Evolutionary conservation across 2,329 filamentous ascomycete species (phyloP).

Genomic region (Cercospora sesami): DNA sequence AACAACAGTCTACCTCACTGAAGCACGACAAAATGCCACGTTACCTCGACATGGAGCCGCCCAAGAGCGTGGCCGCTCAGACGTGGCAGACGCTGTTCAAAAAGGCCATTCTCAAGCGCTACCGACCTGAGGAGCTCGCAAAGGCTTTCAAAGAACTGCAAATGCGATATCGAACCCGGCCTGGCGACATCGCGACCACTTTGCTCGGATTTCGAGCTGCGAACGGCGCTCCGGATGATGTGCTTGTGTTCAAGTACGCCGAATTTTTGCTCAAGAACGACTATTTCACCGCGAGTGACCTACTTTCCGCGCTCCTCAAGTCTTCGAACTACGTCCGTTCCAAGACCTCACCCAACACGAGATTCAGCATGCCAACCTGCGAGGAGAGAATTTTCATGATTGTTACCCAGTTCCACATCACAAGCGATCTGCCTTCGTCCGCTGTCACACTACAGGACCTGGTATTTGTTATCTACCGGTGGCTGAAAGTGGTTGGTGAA

Average conservation of each 20-base stretch:
- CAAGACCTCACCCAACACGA: conserved; percentile 11
- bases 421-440: conserved; percentile 24
- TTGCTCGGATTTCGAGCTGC: conserved; percentile 31
- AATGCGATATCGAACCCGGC: conserved; percentile 7
- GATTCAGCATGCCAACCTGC: conserved; percentile 30
- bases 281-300: conserved; percentile 31
- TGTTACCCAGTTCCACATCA: conserved; percentile 32
- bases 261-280: conserved; percentile 29
- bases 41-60: conserved; percentile 20
- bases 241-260: conserved; percentile 35
- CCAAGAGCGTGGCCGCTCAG: conserved; percentile 18
- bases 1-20: neutral
- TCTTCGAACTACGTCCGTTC: conserved; percentile 26
- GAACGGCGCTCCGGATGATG: conserved; percentile 31
- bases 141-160: conserved; percentile 26
- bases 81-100: conserved; percentile 27
- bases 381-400: conserved; percentile 39
- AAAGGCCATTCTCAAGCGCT: conserved; percentile 22
- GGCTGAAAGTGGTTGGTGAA: conserved; percentile 34
- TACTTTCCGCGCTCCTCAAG: conserved; percentile 35
- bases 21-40: conserved; percentile 17
- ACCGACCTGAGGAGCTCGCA: conserved; percentile 17
- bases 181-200: conserved; percentile 27
- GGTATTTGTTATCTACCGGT: conserved; percentile 32
- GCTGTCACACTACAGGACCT: conserved; percentile 25